These are phyloP conservation scores for Russula dissimulans DNA, from an alignment of 768 basidiomycete genomes.

Conservation along the genomic window DNA sequence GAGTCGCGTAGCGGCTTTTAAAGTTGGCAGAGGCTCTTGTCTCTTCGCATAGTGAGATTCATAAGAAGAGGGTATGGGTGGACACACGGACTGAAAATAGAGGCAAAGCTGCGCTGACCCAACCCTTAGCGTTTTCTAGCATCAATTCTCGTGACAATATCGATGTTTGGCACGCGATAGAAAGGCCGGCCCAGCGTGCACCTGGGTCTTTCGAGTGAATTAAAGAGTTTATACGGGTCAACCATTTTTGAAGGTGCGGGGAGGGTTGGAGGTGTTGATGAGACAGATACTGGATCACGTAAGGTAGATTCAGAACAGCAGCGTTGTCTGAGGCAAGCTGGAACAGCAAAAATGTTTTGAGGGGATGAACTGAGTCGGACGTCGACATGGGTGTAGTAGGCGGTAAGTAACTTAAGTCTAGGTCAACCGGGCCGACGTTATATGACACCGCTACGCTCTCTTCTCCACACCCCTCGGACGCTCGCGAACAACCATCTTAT, in stretches of 20 bases:
- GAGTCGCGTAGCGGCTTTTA: constrained; percentile 60
- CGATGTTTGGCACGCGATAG: constrained; percentile 60
- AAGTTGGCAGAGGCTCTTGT: constrained; percentile 50
- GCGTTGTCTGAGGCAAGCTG: constrained; percentile 64
- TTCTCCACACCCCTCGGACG: constrained; percentile 66
- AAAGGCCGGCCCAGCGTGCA: constrained; percentile 73
- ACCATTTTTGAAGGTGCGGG: constrained; percentile 66
- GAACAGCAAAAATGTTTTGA: constrained; percentile 58
- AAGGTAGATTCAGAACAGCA: constrained; percentile 49
- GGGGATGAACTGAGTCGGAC: constrained; percentile 31
- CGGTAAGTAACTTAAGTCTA: neutral
- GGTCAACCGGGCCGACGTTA: neutral
- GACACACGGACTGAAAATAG: constrained; percentile 55
- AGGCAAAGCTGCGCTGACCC: constrained; percentile 59
- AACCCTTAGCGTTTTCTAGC: constrained; percentile 62
- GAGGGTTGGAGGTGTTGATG: constrained; percentile 48
- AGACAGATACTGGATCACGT: constrained; percentile 47
- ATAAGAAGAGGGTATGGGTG: constrained; percentile 22
- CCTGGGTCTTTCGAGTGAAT: constrained; percentile 71
- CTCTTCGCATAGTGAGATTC: constrained; percentile 38
- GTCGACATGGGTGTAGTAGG: neutral
- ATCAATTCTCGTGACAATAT: constrained; percentile 48
- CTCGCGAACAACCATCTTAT: constrained; percentile 83
- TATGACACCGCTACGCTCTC: constrained; percentile 20
- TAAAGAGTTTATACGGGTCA: constrained; percentile 59